Evolutionary conservation across 2,329 filamentous ascomycete species (phyloP).

Genomic region (Talaromyces piceae): DNA sequence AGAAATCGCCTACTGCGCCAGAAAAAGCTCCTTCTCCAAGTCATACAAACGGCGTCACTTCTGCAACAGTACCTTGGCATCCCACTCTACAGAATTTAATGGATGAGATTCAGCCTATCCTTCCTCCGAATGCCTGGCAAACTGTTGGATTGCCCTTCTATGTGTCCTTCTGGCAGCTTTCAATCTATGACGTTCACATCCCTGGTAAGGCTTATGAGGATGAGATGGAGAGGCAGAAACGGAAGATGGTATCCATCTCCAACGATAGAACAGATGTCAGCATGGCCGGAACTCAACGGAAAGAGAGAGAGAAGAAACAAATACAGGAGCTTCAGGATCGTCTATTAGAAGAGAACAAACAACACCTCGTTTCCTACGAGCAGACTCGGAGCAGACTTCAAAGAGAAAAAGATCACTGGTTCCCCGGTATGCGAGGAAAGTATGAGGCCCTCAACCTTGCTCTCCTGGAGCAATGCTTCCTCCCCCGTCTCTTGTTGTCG

Average conservation of each 20-base stretch:
- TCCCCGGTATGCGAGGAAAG: constrained; percentile 57
- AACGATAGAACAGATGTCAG: constrained; percentile 68
- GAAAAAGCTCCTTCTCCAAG: constrained; percentile 19
- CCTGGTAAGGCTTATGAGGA: constrained; percentile 70
- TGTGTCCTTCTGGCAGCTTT: constrained; percentile 84
- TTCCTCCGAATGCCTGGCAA: constrained; percentile 59
- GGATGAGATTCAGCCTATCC: constrained; percentile 54
- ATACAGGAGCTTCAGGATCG: constrained; percentile 62
- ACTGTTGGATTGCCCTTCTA: constrained; percentile 75
- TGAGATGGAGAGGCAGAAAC: constrained; percentile 62
- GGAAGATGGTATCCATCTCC: constrained; percentile 59
- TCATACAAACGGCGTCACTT: constrained; percentile 2
- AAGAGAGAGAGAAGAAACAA: constrained; percentile 62
- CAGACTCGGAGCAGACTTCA: constrained; percentile 63
- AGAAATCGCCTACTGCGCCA: constrained; percentile 20
- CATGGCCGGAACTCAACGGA: constrained; percentile 56
- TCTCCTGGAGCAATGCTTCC: constrained; percentile 80
- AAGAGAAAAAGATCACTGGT: constrained; percentile 73
- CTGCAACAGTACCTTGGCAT: constrained; percentile 49
- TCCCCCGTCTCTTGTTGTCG: constrained; percentile 80
- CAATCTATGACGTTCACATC: constrained; percentile 71
- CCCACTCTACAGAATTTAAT: constrained; percentile 69
- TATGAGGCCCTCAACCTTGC: constrained; percentile 63
- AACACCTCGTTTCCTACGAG: constrained; percentile 59
- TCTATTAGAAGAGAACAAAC: constrained; percentile 65